Percentiles rank a stretch among this genome's conserved stretches.
phyloP scores from a whole-genome alignment of 352 stramenopile genomes.

The Plasmopara viticola region DNA sequence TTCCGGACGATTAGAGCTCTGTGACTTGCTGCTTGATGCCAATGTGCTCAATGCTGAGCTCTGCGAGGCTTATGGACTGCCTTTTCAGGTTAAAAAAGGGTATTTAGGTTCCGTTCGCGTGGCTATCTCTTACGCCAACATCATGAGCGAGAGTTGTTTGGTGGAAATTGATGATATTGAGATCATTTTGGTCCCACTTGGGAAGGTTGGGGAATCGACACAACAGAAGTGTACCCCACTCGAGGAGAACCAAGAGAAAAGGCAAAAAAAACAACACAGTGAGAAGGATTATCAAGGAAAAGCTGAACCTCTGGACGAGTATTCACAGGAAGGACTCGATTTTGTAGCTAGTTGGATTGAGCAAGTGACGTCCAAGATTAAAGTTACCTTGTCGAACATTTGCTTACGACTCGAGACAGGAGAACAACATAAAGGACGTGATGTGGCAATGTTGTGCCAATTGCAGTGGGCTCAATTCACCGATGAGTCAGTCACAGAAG shows the following conservation, averaged over 20 bases:
- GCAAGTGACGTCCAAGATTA: constrained; percentile 87
- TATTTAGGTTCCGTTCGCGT: constrained; percentile 82
- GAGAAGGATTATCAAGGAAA: constrained; percentile 10
- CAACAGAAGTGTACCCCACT: constrained; percentile 2
- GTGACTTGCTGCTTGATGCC: constrained; percentile 73
- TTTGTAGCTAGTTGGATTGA: constrained; percentile 89
- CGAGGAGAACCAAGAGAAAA: constrained; percentile 2
- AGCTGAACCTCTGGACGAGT: constrained; percentile 55
- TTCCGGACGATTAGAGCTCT: constrained; percentile 69
- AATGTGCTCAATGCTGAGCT: constrained; percentile 76
- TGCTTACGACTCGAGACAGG: constrained; percentile 70
- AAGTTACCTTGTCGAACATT: constrained; percentile 83
- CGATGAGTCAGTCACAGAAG: constrained; percentile 73
- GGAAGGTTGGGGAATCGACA: constrained; percentile 14
- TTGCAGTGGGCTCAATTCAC: constrained; percentile 80
- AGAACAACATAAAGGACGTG: constrained; percentile 46
- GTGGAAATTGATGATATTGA: constrained; percentile 87
- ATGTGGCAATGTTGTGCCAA: constrained; percentile 66
- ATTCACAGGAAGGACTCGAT: constrained; percentile 85
- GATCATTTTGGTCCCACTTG: constrained; percentile 68
- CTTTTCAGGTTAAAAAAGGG: constrained; percentile 82
- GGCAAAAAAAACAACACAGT: constrained; percentile 6
- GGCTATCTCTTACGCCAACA: constrained; percentile 80
- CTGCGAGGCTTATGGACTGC: constrained; percentile 55
- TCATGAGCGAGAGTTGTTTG: constrained; percentile 85